Evolutionary conservation across 2,329 filamentous ascomycete species (phyloP).

Genomic region (Fusarium guadeloupense): DNA sequence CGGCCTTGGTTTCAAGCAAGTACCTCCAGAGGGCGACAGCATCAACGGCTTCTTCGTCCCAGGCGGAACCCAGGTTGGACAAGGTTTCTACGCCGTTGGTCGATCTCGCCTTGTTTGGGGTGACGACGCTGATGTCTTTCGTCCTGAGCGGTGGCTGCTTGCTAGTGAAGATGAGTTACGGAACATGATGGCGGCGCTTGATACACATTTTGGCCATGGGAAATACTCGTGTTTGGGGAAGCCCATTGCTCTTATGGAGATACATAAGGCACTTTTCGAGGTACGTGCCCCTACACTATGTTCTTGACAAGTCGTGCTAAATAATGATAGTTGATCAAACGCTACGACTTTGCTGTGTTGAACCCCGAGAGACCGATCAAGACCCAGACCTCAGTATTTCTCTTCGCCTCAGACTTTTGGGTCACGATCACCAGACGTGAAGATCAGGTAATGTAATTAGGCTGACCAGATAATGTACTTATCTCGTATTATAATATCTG

Average conservation of each 20-base stretch:
- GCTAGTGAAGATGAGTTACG: constrained; percentile 44
- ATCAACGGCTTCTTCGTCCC: constrained; percentile 62
- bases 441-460: not conserved
- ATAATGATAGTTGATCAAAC: constrained; percentile 42
- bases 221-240: constrained; percentile 57
- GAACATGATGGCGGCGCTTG: constrained; percentile 51
- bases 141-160: constrained; percentile 65
- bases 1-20: constrained; percentile 62
- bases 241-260: constrained; percentile 58
- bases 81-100: constrained; percentile 65
- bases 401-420: constrained; percentile 50
- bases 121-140: constrained; percentile 59
- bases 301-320: not conserved
- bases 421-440: constrained; percentile 43
- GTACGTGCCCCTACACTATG: constrained; percentile 40
- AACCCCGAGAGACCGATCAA: constrained; percentile 49
- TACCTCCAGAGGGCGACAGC: constrained; percentile 61
- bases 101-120: constrained; percentile 60
- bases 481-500: not conserved
- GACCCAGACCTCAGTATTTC: constrained; percentile 47
- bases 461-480: not conserved
- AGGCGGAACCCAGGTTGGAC: constrained; percentile 61
- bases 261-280: constrained; percentile 60
- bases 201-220: constrained; percentile 58
- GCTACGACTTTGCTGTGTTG: constrained; percentile 48